Conservation (phyloP, 2,329 filamentous ascomycete species). For the Monosporascus sp. region DNA sequence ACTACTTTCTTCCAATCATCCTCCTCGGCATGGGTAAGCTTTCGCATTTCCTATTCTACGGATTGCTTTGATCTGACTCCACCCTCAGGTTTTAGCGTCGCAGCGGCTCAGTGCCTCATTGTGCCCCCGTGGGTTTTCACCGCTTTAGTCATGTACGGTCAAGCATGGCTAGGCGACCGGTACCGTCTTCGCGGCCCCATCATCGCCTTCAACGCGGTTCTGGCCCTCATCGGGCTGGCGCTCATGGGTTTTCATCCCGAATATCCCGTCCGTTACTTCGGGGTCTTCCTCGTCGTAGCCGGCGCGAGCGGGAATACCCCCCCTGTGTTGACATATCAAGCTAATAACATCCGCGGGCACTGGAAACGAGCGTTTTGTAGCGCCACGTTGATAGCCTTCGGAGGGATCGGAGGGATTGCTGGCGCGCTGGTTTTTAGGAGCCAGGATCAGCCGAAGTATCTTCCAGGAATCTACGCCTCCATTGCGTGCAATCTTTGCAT, state of each 20-base stretch:
- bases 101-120: neutral
- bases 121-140: neutral
- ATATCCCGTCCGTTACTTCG: constrained; percentile 46
- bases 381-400: constrained; percentile 70
- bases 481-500: neutral
- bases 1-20: neutral
- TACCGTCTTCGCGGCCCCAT: neutral
- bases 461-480: neutral
- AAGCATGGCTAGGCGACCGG: neutral
- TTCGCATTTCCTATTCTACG: neutral
- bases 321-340: constrained; percentile 71
- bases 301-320: constrained; percentile 46
- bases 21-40: neutral
- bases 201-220: neutral
- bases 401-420: constrained; percentile 73
- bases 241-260: constrained; percentile 24
- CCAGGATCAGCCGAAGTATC: neutral
- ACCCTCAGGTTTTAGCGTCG: neutral
- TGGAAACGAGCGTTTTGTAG: constrained; percentile 82
- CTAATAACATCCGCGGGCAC: constrained; percentile 82
- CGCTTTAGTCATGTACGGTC: neutral
- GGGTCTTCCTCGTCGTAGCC: constrained; percentile 41
- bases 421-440: constrained; percentile 67
- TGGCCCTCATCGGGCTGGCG: neutral
- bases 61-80: neutral